These are phyloP conservation scores for Lanmaoa rubissima DNA, from an alignment of 768 basidiomycete species.

Conservation along the genomic window DNA sequence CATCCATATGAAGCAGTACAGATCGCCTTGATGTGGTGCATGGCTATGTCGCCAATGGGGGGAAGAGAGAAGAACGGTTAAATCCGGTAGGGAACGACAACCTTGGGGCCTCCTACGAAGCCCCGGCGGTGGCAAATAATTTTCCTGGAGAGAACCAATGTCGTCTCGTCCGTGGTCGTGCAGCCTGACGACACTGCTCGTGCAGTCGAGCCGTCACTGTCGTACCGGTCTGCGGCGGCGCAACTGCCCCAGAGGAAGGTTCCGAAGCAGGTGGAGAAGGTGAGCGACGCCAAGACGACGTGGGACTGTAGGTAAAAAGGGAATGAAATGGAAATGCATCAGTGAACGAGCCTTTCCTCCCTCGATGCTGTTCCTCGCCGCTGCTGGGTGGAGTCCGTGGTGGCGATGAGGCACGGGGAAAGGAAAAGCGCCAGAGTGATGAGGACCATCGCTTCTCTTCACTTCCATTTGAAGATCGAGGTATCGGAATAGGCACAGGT, in stretches of 20 bases:
- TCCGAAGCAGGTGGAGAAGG: constrained; percentile 42
- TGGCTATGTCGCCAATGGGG: background rate
- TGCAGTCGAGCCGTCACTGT: constrained; percentile 27
- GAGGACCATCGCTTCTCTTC: constrained; percentile 36
- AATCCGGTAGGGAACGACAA: constrained; percentile 8
- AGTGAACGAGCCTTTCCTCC: constrained; percentile 31
- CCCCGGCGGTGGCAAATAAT: constrained; percentile 45
- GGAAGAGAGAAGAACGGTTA: background rate
- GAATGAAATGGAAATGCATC: constrained; percentile 49
- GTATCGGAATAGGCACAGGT: constrained; percentile 31
- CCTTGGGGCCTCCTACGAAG: constrained; percentile 25
- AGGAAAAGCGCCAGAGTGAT: constrained; percentile 36
- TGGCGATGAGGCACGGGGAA: constrained; percentile 31
- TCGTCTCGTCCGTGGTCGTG: constrained; percentile 41
- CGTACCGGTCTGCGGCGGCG: constrained; percentile 19
- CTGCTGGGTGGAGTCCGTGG: constrained; percentile 24
- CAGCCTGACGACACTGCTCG: constrained; percentile 33
- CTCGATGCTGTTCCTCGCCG: constrained; percentile 26
- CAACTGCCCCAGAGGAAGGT: constrained; percentile 31
- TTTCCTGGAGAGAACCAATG: constrained; percentile 57
- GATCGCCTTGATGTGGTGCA: constrained; percentile 1
- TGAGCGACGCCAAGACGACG: constrained; percentile 34
- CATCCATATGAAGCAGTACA: constrained; percentile 15
- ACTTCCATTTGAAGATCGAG: constrained; percentile 29
- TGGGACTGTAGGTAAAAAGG: constrained; percentile 32